A percentile compares a stretch with the other conserved stretches of the same genome.
Conservation (phyloP, 345 rosid genomes). For the Clausena lansium region DNA sequence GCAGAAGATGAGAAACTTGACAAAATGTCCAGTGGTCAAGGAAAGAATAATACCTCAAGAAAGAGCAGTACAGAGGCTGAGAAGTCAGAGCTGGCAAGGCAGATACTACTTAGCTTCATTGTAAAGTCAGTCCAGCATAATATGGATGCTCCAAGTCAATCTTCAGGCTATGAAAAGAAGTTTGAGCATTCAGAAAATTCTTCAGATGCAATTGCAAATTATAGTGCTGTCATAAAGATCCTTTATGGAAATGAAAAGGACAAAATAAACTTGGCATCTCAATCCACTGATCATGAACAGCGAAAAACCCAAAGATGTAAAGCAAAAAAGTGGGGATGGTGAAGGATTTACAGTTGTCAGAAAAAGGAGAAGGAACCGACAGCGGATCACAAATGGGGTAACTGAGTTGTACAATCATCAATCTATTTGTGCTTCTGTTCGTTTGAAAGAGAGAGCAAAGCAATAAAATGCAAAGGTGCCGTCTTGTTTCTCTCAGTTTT, state of each 20-base stretch:
- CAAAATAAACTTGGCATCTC: constrained; percentile 12
- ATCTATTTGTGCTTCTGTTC: constrained; percentile 59
- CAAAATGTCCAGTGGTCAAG: constrained; percentile 18
- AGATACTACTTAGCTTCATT: constrained; percentile 68
- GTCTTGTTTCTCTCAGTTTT: background rate
- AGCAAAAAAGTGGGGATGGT: constrained; percentile 38
- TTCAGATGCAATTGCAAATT: constrained; percentile 51
- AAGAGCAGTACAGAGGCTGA: constrained; percentile 34
- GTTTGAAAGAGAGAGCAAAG: constrained; percentile 20
- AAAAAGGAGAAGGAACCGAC: constrained; percentile 61
- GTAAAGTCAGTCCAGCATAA: constrained; percentile 60
- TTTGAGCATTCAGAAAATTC: constrained; percentile 26
- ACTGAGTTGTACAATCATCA: constrained; percentile 58
- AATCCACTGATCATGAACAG: constrained; percentile 22
- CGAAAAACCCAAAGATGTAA: constrained; percentile 21
- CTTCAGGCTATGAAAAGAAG: constrained; percentile 29
- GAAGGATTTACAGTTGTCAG: constrained; percentile 71
- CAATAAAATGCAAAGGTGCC: background rate
- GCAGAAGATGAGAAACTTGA: constrained; percentile 27
- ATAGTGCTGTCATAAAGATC: constrained; percentile 53
- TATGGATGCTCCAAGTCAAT: constrained; percentile 28
- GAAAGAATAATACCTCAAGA: constrained; percentile 22
- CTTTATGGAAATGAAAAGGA: constrained; percentile 43
- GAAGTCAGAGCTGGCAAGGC: constrained; percentile 66
- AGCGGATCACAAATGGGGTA: constrained; percentile 43